Conservation (phyloP, 1,284 basidiomycete genomes). For the Abortiporus biennis region DNA sequence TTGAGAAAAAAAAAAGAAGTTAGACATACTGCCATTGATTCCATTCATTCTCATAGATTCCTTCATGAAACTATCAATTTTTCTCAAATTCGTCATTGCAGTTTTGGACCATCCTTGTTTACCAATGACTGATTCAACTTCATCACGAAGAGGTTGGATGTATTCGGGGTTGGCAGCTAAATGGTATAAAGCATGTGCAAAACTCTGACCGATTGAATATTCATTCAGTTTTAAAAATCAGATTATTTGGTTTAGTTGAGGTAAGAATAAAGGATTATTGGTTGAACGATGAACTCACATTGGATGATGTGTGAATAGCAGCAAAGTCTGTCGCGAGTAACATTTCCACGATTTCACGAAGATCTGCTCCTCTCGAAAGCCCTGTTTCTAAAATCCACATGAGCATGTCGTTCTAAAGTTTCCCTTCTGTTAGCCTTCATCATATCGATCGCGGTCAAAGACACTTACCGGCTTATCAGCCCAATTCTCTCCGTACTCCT, state of each 20-base stretch:
- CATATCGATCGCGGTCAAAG: no score
- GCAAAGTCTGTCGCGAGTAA: slow-evolving; percentile 25
- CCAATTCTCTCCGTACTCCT: slow-evolving; percentile 10
- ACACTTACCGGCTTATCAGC: slow-evolving; percentile 2
- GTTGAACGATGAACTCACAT: slow-evolving; percentile 14
- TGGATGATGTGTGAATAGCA: slow-evolving; percentile 26
- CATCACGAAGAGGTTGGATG: slow-evolving; percentile 35
- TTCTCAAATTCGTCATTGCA: slow-evolving; percentile 36
- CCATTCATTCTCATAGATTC: slow-evolving; percentile 37
- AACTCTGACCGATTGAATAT: slow-evolving; percentile 5
- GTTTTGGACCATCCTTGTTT: slow-evolving; percentile 41
- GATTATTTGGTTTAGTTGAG: no score
- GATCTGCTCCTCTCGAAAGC: slow-evolving; percentile 8
- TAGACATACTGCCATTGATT: slow-evolving; percentile 15
- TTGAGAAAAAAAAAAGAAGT: slow-evolving; percentile 16
- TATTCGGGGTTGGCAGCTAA: slow-evolving; percentile 36
- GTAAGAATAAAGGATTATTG: slow-evolving; percentile 6
- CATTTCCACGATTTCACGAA: slow-evolving; percentile 16
- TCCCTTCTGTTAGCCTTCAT: no score
- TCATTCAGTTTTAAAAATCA: not conserved
- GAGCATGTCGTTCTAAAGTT: slow-evolving; percentile 20
- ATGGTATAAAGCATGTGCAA: slow-evolving; percentile 25
- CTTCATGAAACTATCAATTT: slow-evolving; percentile 48
- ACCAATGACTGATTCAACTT: slow-evolving; percentile 30
- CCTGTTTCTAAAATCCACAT: slow-evolving; percentile 23